These are phyloP conservation scores for Zymoseptoria passerinii DNA, from an alignment of 2,329 filamentous ascomycete species.

Conservation along the genomic window DNA sequence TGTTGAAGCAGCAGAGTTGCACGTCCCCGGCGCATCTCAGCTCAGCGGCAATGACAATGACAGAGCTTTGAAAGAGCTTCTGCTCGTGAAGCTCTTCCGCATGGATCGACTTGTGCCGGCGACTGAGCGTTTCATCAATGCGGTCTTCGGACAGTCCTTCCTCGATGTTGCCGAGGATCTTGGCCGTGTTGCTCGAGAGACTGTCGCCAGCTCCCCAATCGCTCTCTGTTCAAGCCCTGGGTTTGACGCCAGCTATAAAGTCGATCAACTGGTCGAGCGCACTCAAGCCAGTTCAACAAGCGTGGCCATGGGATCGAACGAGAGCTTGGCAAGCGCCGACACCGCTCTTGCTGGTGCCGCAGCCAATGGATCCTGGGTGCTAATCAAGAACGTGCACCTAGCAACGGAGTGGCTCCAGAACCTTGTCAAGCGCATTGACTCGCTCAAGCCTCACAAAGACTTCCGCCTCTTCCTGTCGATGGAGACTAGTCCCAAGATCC, in stretches of 20 bases:
- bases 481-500: constrained; percentile 95
- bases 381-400: constrained; percentile 98
- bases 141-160: constrained; percentile 75
- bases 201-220: constrained; percentile 75
- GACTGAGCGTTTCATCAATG: constrained; percentile 79
- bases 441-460: constrained; percentile 83
- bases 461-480: constrained; percentile 96
- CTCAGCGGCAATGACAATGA: constrained; percentile 51
- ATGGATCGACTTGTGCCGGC: constrained; percentile 91
- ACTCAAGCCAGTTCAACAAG: constrained; percentile 79
- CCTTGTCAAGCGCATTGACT: constrained; percentile 91
- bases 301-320: constrained; percentile 98
- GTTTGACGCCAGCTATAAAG: constrained; percentile 98
- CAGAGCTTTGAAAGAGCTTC: constrained; percentile 69
- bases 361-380: constrained; percentile 86
- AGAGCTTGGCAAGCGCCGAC: constrained; percentile 84
- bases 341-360: constrained; percentile 91
- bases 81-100: constrained; percentile 89
- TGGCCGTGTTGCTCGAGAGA: constrained; percentile 73
- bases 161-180: constrained; percentile 82
- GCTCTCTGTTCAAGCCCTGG: constrained; percentile 90
- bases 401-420: constrained; percentile 95
- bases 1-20: constrained; percentile 80
- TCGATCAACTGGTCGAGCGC: constrained; percentile 85
- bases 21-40: constrained; percentile 69